Percentiles rank a stretch among this genome's conserved stretches.
phyloP scores from a whole-genome alignment of 73 alveolate species.

The Paramecium caudatum region DNA sequence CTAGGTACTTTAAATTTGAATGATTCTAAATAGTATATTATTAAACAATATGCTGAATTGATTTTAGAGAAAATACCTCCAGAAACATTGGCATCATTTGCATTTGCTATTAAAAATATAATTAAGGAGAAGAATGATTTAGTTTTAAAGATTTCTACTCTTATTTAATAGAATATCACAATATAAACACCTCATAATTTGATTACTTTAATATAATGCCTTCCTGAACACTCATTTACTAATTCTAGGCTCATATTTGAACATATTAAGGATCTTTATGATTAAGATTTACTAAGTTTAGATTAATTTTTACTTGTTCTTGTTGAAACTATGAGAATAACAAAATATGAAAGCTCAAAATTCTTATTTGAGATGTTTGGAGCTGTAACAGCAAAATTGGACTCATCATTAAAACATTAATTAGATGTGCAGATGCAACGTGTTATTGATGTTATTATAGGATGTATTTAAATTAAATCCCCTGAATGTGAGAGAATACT shows the following conservation, averaged over 20 bases:
- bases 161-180: not conserved
- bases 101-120: slow-evolving; percentile 20
- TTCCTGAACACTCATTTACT: slow-evolving; percentile 32
- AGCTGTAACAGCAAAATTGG: not conserved
- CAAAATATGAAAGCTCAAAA: not conserved
- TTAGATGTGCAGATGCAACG: not conserved
- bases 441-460: slow-evolving; percentile 29
- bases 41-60: not conserved
- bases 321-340: slow-evolving; percentile 5
- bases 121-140: not conserved
- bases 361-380: not conserved
- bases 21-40: slow-evolving; percentile 1
- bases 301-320: slow-evolving; percentile 7
- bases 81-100: slow-evolving; percentile 47
- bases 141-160: slow-evolving; percentile 3
- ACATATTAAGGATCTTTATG: not conserved
- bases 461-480: not conserved
- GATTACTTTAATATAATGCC: not conserved
- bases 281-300: slow-evolving; percentile 12
- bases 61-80: not conserved
- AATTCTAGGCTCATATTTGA: not conserved
- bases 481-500: not conserved
- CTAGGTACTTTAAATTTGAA: slow-evolving; percentile 21
- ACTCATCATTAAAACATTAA: not conserved
- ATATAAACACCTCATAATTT: not conserved